These are phyloP conservation scores for Ceratobasidium sp. DNA, from an alignment of 1,284 basidiomycete genomes.

Conservation along the genomic window DNA sequence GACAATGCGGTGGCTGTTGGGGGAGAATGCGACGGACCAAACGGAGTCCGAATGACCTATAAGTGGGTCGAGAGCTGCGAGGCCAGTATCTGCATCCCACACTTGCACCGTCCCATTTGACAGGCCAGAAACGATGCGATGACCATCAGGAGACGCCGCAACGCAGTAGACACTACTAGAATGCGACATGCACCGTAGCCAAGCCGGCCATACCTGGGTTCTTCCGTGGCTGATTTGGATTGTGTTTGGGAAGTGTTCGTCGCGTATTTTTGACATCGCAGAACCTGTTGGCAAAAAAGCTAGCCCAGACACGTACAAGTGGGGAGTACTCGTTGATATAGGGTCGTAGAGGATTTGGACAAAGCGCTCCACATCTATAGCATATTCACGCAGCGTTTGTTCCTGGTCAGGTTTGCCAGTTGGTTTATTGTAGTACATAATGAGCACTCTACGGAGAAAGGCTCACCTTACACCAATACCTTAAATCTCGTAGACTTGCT, in stretches of 20 bases:
- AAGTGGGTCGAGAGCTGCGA: background rate
- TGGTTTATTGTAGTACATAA: background rate
- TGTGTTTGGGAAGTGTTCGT: constrained; percentile 13
- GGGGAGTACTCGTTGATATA: constrained; percentile 31
- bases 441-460: background rate
- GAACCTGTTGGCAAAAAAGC: constrained; percentile 5
- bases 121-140: constrained; percentile 9
- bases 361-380: constrained; percentile 28
- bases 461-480: constrained; percentile 16
- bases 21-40: background rate
- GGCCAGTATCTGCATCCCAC: constrained; percentile 15
- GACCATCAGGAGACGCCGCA: constrained; percentile 4
- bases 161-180: background rate
- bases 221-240: background rate
- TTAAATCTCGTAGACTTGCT: background rate
- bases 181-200: constrained; percentile 16
- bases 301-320: constrained; percentile 44
- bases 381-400: background rate
- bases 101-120: background rate
- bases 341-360: constrained; percentile 21
- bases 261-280: background rate
- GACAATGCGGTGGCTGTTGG: background rate
- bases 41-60: background rate
- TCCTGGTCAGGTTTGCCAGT: background rate
- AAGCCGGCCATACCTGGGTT: background rate